phyloP scores from a whole-genome alignment of 2,329 filamentous ascomycete species.

The Aspergillus tamarii region DNA sequence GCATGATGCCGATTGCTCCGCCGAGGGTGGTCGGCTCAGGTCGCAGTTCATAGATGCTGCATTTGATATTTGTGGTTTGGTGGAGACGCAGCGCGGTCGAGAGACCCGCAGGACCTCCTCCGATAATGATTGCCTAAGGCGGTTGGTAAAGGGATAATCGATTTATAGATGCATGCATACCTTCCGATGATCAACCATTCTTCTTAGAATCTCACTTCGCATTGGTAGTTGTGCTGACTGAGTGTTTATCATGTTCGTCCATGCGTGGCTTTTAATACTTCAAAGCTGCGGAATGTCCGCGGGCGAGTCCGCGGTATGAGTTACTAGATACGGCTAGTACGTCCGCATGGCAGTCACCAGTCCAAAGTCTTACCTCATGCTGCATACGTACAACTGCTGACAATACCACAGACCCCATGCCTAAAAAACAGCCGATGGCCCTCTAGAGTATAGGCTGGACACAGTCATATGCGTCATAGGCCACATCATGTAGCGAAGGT shows the following conservation, averaged over 20 bases:
- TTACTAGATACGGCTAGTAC: neutral
- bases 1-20: slow-evolving; percentile 32
- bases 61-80: slow-evolving; percentile 18
- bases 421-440: neutral
- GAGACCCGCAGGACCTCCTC: slow-evolving; percentile 26
- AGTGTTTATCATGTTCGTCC: neutral
- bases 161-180: neutral
- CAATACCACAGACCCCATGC: neutral
- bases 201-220: neutral
- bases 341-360: neutral
- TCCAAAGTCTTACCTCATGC: neutral
- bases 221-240: neutral
- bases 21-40: slow-evolving; percentile 34
- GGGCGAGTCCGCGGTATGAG: neutral
- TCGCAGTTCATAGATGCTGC: slow-evolving; percentile 35
- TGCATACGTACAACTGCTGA: neutral
- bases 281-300: neutral
- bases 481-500: too few species aligned
- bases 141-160: neutral
- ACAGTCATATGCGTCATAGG: neutral
- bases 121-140: slow-evolving; percentile 25
- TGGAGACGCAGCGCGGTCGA: slow-evolving; percentile 23
- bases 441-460: neutral
- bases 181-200: neutral
- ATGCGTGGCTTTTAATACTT: neutral